Evolutionary conservation across 2,329 filamentous ascomycete genomes (phyloP).

Genomic region (Dactylonectria macrodidyma): DNA sequence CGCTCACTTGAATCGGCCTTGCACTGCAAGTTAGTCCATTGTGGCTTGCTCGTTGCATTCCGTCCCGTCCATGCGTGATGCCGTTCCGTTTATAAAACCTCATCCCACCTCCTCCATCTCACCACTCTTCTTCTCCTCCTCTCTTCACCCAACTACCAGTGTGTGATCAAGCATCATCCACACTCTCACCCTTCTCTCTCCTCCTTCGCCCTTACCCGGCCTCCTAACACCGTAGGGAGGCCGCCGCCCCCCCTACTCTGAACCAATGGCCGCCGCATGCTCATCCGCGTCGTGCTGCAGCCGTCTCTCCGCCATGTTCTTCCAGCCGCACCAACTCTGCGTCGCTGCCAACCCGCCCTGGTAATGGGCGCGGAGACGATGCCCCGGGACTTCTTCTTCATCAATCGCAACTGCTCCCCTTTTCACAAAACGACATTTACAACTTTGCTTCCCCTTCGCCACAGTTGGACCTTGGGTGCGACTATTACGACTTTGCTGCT

Average conservation of each 20-base stretch:
- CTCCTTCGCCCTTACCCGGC: slow-evolving; percentile 38
- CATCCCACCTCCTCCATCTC: slow-evolving; percentile 1
- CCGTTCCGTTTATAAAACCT: slow-evolving; percentile 37
- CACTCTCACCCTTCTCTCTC: neutral
- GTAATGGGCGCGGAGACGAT: slow-evolving; percentile 25
- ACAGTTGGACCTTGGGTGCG: slow-evolving; percentile 25
- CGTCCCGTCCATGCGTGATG: neutral
- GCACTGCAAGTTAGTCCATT: neutral
- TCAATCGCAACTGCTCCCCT: slow-evolving; percentile 7
- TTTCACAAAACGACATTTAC: slow-evolving; percentile 8
- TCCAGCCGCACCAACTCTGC: slow-evolving; percentile 39
- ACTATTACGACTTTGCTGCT: slow-evolving; percentile 9
- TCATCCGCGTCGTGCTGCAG: slow-evolving; percentile 31
- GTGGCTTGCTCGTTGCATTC: neutral
- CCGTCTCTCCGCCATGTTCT: slow-evolving; percentile 36
- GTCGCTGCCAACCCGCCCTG: slow-evolving; percentile 28
- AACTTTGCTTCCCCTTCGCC: slow-evolving; percentile 26
- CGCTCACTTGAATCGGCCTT: neutral
- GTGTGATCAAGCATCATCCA: slow-evolving; percentile 32
- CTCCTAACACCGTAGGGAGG: slow-evolving; percentile 45
- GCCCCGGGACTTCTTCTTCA: slow-evolving; percentile 37
- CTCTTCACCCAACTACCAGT: slow-evolving; percentile 25
- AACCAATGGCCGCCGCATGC: slow-evolving; percentile 43
- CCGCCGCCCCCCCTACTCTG: slow-evolving; percentile 46
- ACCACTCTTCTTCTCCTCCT: slow-evolving; percentile 3